A percentile compares a stretch with the other conserved stretches of the same genome.
Conservation (phyloP, 306 rosid genomes). For the Herpetospermum pedunculosum region DNA sequence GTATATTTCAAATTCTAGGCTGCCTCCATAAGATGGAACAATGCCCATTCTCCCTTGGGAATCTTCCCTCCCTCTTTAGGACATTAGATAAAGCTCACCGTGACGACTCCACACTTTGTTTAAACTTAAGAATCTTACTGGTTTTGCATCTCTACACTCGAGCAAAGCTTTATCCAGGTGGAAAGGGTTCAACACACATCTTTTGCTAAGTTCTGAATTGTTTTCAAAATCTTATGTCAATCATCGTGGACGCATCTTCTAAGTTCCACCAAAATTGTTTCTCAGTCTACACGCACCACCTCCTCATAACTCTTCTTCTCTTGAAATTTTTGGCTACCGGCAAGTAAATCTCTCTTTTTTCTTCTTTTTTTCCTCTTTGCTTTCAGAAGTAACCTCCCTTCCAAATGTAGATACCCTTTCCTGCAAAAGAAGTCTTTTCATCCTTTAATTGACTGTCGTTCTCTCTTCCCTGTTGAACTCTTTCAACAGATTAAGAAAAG, state of each 20-base stretch:
- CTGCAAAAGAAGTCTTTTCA: neutral
- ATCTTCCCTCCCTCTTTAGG: neutral
- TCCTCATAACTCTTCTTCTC: neutral
- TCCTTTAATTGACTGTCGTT: neutral
- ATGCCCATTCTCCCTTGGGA: neutral
- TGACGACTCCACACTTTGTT: neutral
- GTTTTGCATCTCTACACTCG: neutral
- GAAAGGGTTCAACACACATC: neutral
- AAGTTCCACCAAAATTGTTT: neutral
- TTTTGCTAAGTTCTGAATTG: neutral
- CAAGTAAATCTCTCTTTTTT: neutral
- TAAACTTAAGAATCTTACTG: neutral
- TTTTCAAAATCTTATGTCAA: neutral
- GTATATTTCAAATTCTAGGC: neutral
- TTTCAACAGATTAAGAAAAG: neutral
- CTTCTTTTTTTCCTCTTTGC: neutral
- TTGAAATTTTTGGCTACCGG: neutral
- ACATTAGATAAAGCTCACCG: neutral
- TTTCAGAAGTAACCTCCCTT: neutral
- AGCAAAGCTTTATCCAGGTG: neutral
- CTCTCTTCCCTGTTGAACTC: neutral
- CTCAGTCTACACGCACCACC: neutral
- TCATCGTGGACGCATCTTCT: neutral
- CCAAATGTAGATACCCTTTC: neutral
- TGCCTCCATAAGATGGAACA: neutral